These are phyloP conservation scores for Eucalyptus cladocalyx DNA, from an alignment of 345 rosid genomes.

Conservation along the genomic window DNA sequence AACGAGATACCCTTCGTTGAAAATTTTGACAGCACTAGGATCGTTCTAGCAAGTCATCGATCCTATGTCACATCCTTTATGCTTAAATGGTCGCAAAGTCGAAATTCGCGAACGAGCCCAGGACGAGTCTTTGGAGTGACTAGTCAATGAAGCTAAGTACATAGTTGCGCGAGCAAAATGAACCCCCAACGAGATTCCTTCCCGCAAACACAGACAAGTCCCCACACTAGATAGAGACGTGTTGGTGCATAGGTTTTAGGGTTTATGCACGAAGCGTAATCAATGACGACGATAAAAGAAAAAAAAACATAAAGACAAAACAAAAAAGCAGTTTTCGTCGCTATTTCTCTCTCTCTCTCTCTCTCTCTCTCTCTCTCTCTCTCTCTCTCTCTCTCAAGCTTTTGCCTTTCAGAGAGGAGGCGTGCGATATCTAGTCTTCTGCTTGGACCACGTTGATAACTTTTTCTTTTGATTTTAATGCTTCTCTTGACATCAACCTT, in stretches of 20 bases:
- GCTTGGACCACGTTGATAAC: conserved; percentile 28
- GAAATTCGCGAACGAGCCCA: not conserved
- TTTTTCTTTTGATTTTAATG: conserved; percentile 4
- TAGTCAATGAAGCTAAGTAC: not conserved
- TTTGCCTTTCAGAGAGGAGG: not conserved
- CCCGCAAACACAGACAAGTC: not conserved
- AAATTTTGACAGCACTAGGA: not conserved
- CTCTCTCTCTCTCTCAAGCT: not conserved
- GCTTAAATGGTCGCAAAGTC: not conserved
- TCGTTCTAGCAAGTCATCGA: not conserved
- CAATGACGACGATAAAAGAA: conserved; percentile 13
- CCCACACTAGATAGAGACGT: conserved; percentile 11
- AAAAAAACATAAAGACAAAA: not conserved
- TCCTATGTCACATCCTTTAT: not conserved
- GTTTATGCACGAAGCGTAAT: conserved; percentile 3
- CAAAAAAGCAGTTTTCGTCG: not conserved
- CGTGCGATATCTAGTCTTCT: conserved; percentile 10
- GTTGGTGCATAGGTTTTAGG: not conserved
- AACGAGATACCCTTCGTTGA: not conserved
- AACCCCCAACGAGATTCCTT: not conserved
- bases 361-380: not conserved
- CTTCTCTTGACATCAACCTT: not conserved
- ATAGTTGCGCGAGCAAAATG: not conserved
- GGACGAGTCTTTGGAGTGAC: not conserved
- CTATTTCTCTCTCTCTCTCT: not conserved